Evolutionary conservation across 164 flowering plant species (phyloP).

Genomic region (Hamamelis virginiana): DNA sequence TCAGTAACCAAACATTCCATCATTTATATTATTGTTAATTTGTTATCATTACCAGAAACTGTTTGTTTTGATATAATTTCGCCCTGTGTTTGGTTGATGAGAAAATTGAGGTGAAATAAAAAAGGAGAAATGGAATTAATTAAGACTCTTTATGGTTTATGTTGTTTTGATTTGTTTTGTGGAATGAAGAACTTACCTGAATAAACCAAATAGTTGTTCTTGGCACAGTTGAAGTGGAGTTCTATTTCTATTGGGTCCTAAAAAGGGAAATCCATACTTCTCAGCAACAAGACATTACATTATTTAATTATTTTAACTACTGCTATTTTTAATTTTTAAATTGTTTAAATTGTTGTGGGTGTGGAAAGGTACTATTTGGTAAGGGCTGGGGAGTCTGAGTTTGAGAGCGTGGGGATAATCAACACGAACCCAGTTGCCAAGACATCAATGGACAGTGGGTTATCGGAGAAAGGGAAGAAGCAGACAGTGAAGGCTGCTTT

Average conservation of each 20-base stretch:
- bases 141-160: background rate
- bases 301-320: too few species aligned
- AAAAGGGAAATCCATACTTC: background rate
- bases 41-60: too few species aligned
- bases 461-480: constrained; percentile 75
- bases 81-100: background rate
- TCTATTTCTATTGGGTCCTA: too few species aligned
- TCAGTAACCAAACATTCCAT: background rate
- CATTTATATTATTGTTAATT: background rate
- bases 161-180: background rate
- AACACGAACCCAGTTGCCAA: constrained; percentile 94
- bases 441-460: constrained; percentile 82
- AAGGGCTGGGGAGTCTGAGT: constrained; percentile 92
- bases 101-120: background rate
- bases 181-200: background rate
- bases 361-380: constrained; percentile 72
- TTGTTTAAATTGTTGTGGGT: background rate
- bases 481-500: constrained; percentile 72
- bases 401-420: constrained; percentile 73
- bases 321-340: background rate
- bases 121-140: too few species aligned
- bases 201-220: background rate
- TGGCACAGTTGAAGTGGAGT: background rate
- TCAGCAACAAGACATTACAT: background rate
- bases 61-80: too few species aligned